Conservation (phyloP, 176 grass and related monocot genomes). For the Oryza glumipatula region DNA sequence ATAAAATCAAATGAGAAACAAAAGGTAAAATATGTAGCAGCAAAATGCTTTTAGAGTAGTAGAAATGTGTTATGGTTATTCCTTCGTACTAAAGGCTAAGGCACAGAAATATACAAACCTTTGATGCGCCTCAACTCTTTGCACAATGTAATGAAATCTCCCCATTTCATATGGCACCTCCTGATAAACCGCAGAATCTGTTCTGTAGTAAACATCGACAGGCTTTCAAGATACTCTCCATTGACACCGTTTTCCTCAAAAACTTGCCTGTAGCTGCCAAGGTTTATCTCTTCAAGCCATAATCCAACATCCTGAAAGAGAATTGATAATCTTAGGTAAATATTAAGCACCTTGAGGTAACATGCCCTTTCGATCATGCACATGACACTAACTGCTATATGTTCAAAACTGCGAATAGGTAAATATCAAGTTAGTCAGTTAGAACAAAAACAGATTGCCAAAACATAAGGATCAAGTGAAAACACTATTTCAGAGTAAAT, state of each 20-base stretch:
- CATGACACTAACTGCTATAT: neutral
- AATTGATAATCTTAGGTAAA: constrained; percentile 34
- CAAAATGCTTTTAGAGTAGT: neutral
- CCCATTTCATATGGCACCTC: constrained; percentile 99
- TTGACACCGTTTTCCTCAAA: constrained; percentile 96
- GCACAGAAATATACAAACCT: constrained; percentile 54
- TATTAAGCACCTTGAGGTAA: neutral
- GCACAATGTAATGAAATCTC: constrained; percentile 98
- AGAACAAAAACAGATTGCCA: neutral
- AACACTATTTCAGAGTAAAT: constrained; percentile 12
- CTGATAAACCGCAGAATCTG: constrained; percentile 98
- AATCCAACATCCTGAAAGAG: constrained; percentile 93
- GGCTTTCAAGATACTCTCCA: constrained; percentile 89
- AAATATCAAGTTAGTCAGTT: neutral
- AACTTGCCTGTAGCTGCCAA: constrained; percentile 85
- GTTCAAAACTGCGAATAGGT: neutral
- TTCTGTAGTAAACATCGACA: constrained; percentile 97
- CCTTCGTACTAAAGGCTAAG: constrained; percentile 2
- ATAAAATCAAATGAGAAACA: constrained; percentile 32
- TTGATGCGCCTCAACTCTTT: constrained; percentile 98
- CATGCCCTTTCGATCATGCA: neutral
- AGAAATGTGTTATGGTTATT: neutral
- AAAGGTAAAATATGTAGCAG: constrained; percentile 1
- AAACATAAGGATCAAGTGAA: neutral
- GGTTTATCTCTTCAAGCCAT: constrained; percentile 99